These are phyloP conservation scores for Polyplosphaeria fusca DNA, from an alignment of 495 filamentous ascomycete species.

Conservation along the genomic window DNA sequence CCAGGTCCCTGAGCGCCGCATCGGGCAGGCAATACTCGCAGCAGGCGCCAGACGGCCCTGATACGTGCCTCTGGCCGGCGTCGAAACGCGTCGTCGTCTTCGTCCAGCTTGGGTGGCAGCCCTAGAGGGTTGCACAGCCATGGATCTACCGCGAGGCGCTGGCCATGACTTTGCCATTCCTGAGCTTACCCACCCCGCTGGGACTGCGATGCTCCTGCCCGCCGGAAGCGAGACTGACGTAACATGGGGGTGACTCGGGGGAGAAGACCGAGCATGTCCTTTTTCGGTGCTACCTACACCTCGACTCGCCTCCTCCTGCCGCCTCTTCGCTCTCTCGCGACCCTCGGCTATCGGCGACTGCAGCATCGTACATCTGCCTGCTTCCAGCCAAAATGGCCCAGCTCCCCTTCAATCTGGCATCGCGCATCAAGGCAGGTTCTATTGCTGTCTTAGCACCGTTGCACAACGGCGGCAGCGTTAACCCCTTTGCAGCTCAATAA, in stretches of 20 bases:
- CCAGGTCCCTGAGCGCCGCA: background rate
- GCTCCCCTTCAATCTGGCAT: constrained; percentile 36
- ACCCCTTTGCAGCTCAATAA: constrained; percentile 51
- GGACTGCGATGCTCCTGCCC: background rate
- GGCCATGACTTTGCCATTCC: background rate
- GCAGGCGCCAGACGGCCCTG: background rate
- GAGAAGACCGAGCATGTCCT: constrained; percentile 14
- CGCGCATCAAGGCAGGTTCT: constrained; percentile 36
- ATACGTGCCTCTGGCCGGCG: constrained; percentile 3
- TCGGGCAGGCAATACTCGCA: constrained; percentile 6
- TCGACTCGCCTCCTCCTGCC: background rate
- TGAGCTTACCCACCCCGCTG: constrained; percentile 9
- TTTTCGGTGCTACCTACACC: background rate
- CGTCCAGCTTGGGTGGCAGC: background rate
- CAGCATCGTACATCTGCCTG: constrained; percentile 14
- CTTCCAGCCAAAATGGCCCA: constrained; percentile 33
- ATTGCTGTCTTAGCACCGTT: constrained; percentile 15
- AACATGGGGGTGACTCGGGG: constrained; percentile 1
- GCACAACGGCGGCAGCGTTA: constrained; percentile 13
- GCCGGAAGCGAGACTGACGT: constrained; percentile 4
- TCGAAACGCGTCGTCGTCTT: background rate
- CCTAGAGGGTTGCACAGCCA: constrained; percentile 12
- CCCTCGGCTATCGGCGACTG: constrained; percentile 13
- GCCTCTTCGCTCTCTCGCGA: background rate
- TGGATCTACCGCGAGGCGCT: background rate